Evolutionary conservation across 2,329 filamentous ascomycete genomes (phyloP).

Genomic region (Thielaviopsis musarum): DNA sequence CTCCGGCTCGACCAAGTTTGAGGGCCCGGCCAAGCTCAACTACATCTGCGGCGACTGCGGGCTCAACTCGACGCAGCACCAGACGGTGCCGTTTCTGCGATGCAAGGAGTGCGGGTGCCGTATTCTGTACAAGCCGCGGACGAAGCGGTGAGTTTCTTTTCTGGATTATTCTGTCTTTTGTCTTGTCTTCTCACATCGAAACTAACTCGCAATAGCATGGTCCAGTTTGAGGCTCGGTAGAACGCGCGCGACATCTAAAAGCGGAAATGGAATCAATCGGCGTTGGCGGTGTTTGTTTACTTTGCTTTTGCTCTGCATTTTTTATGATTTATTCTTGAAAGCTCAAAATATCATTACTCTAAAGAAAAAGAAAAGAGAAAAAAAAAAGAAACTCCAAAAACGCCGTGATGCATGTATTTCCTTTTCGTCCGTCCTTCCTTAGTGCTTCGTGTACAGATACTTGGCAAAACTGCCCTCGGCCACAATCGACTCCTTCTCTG

Average conservation of each 20-base stretch:
- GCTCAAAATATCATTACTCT: background rate
- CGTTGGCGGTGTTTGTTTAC: background rate
- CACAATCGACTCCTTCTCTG: slow-evolving; percentile 33
- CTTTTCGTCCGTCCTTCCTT: slow-evolving; percentile 6
- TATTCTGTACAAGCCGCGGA: slow-evolving; percentile 93
- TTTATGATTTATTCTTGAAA: background rate
- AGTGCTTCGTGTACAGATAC: slow-evolving; percentile 32
- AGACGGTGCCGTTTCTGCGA: slow-evolving; percentile 74
- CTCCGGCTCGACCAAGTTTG: slow-evolving; percentile 20
- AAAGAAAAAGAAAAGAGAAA: background rate
- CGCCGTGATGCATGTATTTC: background rate
- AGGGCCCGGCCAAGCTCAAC: slow-evolving; percentile 25
- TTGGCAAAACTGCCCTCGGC: slow-evolving; percentile 46
- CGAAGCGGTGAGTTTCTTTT: slow-evolving; percentile 58
- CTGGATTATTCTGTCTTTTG: background rate
- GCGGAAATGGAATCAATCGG: background rate
- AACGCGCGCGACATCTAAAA: slow-evolving; percentile 4
- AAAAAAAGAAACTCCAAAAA: background rate
- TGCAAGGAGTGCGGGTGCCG: slow-evolving; percentile 91
- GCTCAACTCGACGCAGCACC: slow-evolving; percentile 29
- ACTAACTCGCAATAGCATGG: slow-evolving; percentile 49
- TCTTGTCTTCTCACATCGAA: background rate
- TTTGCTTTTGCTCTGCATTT: background rate
- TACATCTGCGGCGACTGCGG: slow-evolving; percentile 30
- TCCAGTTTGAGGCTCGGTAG: slow-evolving; percentile 89